Evolutionary conservation across 257 asterid species (phyloP), one percentile per base, ranked within the genome.

Genomic region (Nicotiana tomentosiformis): DNA sequence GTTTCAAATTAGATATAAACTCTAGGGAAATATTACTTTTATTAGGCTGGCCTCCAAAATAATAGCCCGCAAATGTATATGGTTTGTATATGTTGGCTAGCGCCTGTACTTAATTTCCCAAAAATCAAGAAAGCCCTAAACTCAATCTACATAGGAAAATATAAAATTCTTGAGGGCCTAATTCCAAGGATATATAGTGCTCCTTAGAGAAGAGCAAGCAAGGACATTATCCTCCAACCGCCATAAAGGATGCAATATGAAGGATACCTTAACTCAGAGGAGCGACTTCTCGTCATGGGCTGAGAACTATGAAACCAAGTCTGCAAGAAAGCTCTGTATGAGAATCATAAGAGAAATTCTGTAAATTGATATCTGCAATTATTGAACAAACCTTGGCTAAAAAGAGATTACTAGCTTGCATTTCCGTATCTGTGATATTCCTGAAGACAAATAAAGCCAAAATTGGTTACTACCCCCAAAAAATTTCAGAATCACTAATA

Each of bases 281-380:
- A 91, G 9, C 93, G 93, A 81, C 94, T 93, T 84, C 98, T 90
- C 5, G 98, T 94, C 98, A 94, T 94, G 5, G 98, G 97, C 84
- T 91, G 98, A 86, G 95, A 90, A 51, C 98, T 94, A 77, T 91
- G 95, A 70, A 94, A 92, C 98, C 98, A 94, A 26, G 98, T 95
- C 98, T 93, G 93, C 66, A 66, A 15, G 57, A 33, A 81, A 51
- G 78, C 35, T 69, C 67, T 4, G 83, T 32, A 32, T 72, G 43
- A 83, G 88, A 60, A 85, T 81, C 66, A 35, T 10, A 64, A n/a
- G 30, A 51, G 83, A 81, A 68, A 14, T 53, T 66, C 29, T 15
- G 12, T 0, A 29, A 70, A 62, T 10, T 43, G 16, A 57, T 29
- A 61, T 30, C 46, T 9, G 69, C 3, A 62, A 29, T 49, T 51